Evolutionary conservation across 345 rosid species (phyloP), one percentile per base, ranked within the genome.

Genomic region (Lepidium africanum): DNA sequence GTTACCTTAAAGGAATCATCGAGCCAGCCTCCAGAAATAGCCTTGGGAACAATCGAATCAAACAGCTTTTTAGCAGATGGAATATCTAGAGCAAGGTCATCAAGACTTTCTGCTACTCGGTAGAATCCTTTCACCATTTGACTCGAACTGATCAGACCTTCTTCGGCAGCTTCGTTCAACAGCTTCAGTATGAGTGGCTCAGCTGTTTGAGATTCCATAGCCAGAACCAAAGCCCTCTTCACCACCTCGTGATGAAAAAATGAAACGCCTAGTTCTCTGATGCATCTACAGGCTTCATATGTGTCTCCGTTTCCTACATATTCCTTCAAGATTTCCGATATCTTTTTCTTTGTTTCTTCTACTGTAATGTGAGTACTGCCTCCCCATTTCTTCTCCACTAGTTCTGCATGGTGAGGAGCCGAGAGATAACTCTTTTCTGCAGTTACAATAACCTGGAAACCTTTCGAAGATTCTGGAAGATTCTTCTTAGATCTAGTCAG

Each of bases 361-460:
- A 87, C 99, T 23, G 99, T 86, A 59, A 84, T 69, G 73, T 84
- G 99, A 45, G 92, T 95, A 52, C 96, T 86, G 56, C 99, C 99
- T 63, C 99, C 99, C 97, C 99, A 95, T 77, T 81, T 91, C 81
- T 87, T 91, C 83, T 91, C 97, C 77, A 95, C 81, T 79, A 91
- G 89, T 55, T 95, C 97, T 2, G 99, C 99, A 52, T 95, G 99
- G 79, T 95, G 99, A 7, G 99, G 97, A 30, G 99, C 99, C n/a
- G 96, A 91, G 58, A 95, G 97, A 68, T 95, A 84, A 78, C 90
- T 89, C 86, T 89, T 95, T 66, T 86, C 96, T 12, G 96, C 94
- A 56, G 91, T 91, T 50, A 85, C 85, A 47, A 91, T 81, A 49
- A 86, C 93, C 76, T 89, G 90, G 63, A 78, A 87, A 30, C 97